Conservation (phyloP, 1,139 yeast genomes). For the Blastobotrys petasosporus region DNA sequence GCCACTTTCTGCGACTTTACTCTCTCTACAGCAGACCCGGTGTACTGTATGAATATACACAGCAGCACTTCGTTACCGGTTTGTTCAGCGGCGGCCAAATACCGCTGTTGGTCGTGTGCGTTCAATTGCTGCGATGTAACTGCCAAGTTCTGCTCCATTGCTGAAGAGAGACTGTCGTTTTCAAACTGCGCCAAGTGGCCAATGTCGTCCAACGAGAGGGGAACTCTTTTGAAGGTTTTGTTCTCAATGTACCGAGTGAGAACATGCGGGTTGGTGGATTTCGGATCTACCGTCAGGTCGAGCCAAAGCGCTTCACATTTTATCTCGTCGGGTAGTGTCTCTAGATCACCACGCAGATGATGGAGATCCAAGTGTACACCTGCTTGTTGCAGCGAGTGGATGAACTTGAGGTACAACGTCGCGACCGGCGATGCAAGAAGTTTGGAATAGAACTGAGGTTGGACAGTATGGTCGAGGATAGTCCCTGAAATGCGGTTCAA, state of each 20-base stretch:
- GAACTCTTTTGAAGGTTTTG: conserved; percentile 4
- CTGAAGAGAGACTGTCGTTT: not conserved
- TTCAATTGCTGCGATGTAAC: not conserved
- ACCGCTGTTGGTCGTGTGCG: not conserved
- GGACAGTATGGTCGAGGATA: too few relatives aligned
- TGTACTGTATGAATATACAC: conserved; percentile 3
- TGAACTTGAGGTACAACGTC: not conserved
- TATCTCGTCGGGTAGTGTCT: conserved; percentile 1
- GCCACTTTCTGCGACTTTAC: not conserved
- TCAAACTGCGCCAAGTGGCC: not conserved
- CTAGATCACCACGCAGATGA: too few relatives aligned
- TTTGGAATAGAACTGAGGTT: not conserved
- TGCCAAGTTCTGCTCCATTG: conserved; percentile 3
- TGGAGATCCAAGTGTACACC: not conserved
- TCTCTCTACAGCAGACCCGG: not conserved
- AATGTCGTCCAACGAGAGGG: not conserved
- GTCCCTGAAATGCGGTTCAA: too few relatives aligned
- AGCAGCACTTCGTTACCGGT: not conserved
- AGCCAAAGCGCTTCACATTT: conserved; percentile 9
- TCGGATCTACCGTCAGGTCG: not conserved
- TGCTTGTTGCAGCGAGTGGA: not conserved
- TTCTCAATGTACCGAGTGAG: conserved; percentile 4
- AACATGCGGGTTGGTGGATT: conserved; percentile 1
- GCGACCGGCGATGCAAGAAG: not conserved
- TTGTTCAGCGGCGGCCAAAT: not conserved